Base-by-base conservation (phyloP, 108 stramenopile species). In the Mediolabrus comicus region DNA sequence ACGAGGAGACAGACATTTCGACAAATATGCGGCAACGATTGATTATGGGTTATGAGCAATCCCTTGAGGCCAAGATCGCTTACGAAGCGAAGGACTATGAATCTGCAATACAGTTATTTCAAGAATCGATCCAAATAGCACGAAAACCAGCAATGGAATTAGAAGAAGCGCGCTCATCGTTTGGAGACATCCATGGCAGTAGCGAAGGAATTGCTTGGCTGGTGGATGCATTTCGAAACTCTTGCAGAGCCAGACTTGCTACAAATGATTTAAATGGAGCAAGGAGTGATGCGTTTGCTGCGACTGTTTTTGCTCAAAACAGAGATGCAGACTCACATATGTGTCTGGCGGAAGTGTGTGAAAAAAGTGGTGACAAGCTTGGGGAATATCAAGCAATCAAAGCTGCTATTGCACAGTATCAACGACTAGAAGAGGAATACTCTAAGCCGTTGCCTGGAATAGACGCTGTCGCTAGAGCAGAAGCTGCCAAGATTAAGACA, bases 261-360 rank as follows among this genome's bases (percentile, higher is more conserved):
- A 13, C 71, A 12, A 38, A 38, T 2, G 83, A 86, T 46, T 13
- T 69, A 3, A 72, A 83, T 38, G 85, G 80, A 0, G 80, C 85
- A 2, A 52, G 80, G 5, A 16, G 64, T 13, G 80, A 77, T 38
- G 82, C 82, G 8, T 72, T 77, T 62, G 71, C 75, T 2, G 79
- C 85, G 13, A 74, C 56, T 4, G 65, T 81, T 11, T 62, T 83
- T 28, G 71, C 83, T 4, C 67, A 53, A 24, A 73, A 74, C 5
- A 36, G 17, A 2, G 72, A 73, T 35, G 52, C 67, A 1, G 76
- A 69, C 35, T 60, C 83, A 5, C 72, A 81, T 35, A 66, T 75
- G 67, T 70, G 77, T n/a, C 49, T 86, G 34, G 80, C 83, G 3
- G 68, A 71, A 38, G 81, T 83, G 10, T 82, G 78, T 55, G 30